Evolutionary conservation across 441 rosid species (phyloP).

Genomic region (Corymbia citriodora): DNA sequence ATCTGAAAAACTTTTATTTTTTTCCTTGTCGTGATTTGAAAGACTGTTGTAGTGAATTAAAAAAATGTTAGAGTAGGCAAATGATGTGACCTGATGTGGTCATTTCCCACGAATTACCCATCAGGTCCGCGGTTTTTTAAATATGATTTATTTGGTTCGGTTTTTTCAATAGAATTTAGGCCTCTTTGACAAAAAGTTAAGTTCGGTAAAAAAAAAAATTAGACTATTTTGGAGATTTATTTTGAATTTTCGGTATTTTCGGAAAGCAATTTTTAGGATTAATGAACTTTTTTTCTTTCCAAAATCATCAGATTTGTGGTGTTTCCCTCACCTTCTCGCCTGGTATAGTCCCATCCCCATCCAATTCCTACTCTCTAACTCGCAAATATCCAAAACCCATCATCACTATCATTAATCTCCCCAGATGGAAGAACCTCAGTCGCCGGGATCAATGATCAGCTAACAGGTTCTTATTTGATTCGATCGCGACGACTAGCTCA

Average conservation of each 20-base stretch:
- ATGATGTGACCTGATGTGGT: no score
- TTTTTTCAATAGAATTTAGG: neutral
- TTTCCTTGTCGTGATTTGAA: neutral
- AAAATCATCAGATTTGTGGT: no score
- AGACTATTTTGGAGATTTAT: no score
- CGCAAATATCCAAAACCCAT: fast-evolving
- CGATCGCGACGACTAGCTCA: fast-evolving
- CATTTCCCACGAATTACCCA: neutral
- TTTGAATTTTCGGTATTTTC: fast-evolving
- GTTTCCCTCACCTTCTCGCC: neutral
- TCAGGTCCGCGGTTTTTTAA: neutral
- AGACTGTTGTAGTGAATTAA: neutral
- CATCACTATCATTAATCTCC: neutral
- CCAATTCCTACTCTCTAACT: neutral
- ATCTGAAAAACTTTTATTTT: neutral
- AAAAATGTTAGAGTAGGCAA: neutral
- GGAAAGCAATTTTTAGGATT: neutral
- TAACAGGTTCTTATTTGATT: neutral
- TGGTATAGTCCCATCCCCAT: fast-evolving
- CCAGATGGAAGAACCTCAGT: neutral
- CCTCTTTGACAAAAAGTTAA: neutral
- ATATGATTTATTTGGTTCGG: neutral
- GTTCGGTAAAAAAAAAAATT: neutral
- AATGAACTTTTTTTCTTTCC: neutral
- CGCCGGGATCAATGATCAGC: fast-evolving